phyloP scores from a whole-genome alignment of 257 asterid species.

The Solanum raphanifolium region DNA sequence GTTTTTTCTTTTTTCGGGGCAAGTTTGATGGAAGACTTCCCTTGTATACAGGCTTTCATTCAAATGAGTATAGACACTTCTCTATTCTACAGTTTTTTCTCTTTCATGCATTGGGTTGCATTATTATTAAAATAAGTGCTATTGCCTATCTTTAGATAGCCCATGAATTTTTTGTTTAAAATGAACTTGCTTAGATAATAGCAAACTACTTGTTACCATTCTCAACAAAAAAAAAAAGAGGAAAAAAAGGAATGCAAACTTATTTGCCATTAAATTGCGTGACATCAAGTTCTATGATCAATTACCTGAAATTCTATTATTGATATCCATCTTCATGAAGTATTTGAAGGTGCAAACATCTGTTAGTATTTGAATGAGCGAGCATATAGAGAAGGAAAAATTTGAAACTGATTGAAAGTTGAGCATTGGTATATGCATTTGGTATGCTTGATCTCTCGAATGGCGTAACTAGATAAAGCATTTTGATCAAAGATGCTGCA shows the following conservation, averaged over 20 bases:
- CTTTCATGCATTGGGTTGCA: not conserved
- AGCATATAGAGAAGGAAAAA: not conserved
- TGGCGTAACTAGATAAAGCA: not conserved
- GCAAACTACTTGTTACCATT: not conserved
- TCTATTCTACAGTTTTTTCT: not conserved
- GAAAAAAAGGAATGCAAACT: not conserved
- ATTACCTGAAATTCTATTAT: not conserved
- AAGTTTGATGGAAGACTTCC: not conserved
- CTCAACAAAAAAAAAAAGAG: not conserved
- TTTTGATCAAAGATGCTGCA: not conserved
- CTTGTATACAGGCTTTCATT: not conserved
- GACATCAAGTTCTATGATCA: not conserved
- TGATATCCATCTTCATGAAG: not conserved
- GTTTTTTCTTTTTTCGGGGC: not conserved
- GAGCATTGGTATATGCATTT: not conserved
- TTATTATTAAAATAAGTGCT: not conserved
- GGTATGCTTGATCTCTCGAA: not conserved
- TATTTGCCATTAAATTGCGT: not conserved
- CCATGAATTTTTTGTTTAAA: not conserved
- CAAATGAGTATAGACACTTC: not conserved
- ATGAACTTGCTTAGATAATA: not conserved
- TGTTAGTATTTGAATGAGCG: not conserved
- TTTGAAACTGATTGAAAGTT: not conserved
- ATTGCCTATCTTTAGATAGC: not conserved
- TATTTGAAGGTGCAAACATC: not conserved